Evolutionary conservation across 495 filamentous ascomycete genomes (phyloP), one percentile per base, ranked within the genome.

Genomic region (Penicillium robsamsonii): DNA sequence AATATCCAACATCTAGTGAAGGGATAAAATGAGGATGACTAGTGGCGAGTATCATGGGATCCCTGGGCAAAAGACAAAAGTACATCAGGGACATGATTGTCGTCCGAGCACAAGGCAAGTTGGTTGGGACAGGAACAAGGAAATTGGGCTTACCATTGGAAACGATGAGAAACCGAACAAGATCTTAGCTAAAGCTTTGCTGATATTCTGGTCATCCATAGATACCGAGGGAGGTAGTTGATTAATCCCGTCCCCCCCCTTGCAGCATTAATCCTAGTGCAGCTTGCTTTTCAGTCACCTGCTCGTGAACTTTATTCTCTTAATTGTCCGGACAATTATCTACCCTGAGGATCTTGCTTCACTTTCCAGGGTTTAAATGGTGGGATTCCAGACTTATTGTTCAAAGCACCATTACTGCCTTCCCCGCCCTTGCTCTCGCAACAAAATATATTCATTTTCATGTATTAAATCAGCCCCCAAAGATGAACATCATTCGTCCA

Each of bases 41-140:
- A 4, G 51, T 54, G 29, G 51, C 51, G 51, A 46, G 5, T 27
- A 54, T 54, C 31, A 44, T 25, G 30, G 29, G 40, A 44, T 24
- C 40, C 5, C 12, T 8, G 25, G 29, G 20, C 11, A 35, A 45
- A 50, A 5, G 2, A 30, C n/a, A 31, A 27, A 45, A 53, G 40
- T 53, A 35, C 40, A 27, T 12, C 22, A 22, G 22, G 22, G 22
- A 22, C 22, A 22, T 42, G 3, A 11, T 29, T 41, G 22, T 25
- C 25, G 6, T 46, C 49, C 49, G 13, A 41, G 33, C 33, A 42
- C 5, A 30, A 7, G 29, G 12, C 1, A 2, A 4, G 13, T 17
- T 31, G 3, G 46, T 46, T 38, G 18, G 29, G 20, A 4, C n/a
- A 17, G 31, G 29, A 37, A 46, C 43, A 20, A 15, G 20, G 11